Evolutionary conservation across 345 rosid genomes (phyloP), one percentile per base, ranked within the genome.

Genomic region (Populus ilicifolia): DNA sequence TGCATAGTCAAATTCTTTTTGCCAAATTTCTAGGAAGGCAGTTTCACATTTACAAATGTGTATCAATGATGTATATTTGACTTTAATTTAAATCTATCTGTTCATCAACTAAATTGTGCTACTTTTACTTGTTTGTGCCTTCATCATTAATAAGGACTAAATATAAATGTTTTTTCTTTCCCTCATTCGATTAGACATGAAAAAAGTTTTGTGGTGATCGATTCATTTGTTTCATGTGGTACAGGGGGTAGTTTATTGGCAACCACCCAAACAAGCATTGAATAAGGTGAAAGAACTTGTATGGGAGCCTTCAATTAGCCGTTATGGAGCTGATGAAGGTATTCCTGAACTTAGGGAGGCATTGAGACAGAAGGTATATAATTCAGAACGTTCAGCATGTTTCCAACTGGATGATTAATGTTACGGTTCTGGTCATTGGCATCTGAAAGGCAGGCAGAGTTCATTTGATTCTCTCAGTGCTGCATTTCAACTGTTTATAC

Each of bases 231-330:
- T 36, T 71, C 36, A 70, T 84, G 21, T 44, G 39, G 70, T 76
- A 65, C 46, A 94, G 98, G 98, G 98, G 69, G 97, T 96, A 4
- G 98, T 94, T 72, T 87, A 92, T 81, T 91, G 98, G 98, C 95
- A 89, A 77, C 99, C 99, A 62, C 99, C 98, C 66, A 76, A 88
- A 84, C 70, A 81, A 41, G 99, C 97, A 5, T 72, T 96, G 80
- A 88, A 90, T 14, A 92, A 85, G 87, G 95, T 96, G 33, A 91
- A 91, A 82, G 94, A 92, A 61, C 87, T 91, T 63, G 89, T 96
- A 1, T 86, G 88, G 92, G 97, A 92, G 38, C 96, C 99, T 76
- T 27, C 76, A 0, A 13, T 92, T 71, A 92, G 98, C 82, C 86
- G 90, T 52, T 93, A 96, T 81, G 98, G 99, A 54, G 88, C 95